Conservation (phyloP, 208 protist genomes). For the Trypanosomatidae sp. region DNA sequence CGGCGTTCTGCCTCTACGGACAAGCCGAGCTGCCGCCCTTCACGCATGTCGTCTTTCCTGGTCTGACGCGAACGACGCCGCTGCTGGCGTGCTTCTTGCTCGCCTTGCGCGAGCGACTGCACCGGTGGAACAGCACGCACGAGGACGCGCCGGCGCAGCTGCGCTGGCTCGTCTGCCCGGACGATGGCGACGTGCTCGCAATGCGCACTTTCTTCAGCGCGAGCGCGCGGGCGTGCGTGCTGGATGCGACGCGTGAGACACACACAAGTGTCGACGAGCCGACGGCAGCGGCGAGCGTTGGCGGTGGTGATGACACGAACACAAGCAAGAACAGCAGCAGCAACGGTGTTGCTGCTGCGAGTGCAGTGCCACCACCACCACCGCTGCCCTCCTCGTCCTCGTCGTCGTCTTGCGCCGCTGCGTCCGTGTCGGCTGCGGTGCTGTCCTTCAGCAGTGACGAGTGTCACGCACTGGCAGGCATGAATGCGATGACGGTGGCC, state of each 20-base stretch:
- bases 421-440: no score
- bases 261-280: no score
- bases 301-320: slow-evolving; percentile 5
- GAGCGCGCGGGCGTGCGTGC: no score
- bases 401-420: no score
- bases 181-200: slow-evolving; percentile 13
- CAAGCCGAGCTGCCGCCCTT: slow-evolving; percentile 55
- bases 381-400: no score
- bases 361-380: no score
- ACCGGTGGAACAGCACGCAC: slow-evolving; percentile 24
- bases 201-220: slow-evolving; percentile 25
- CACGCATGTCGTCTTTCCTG: slow-evolving; percentile 74
- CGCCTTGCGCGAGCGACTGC: slow-evolving; percentile 46
- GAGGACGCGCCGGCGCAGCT: slow-evolving; percentile 11
- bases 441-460: slow-evolving; percentile 65
- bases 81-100: slow-evolving; percentile 50
- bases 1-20: slow-evolving; percentile 51
- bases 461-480: slow-evolving; percentile 39
- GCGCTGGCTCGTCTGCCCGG: slow-evolving; percentile 23
- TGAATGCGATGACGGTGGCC: slow-evolving; percentile 64
- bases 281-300: no score
- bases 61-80: slow-evolving; percentile 32
- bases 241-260: no score
- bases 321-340: slow-evolving; percentile 1
- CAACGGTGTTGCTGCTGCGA: no score